These are phyloP conservation scores for Pseudogymnoascus sp. DNA, from an alignment of 2,329 filamentous ascomycete genomes.

Conservation along the genomic window DNA sequence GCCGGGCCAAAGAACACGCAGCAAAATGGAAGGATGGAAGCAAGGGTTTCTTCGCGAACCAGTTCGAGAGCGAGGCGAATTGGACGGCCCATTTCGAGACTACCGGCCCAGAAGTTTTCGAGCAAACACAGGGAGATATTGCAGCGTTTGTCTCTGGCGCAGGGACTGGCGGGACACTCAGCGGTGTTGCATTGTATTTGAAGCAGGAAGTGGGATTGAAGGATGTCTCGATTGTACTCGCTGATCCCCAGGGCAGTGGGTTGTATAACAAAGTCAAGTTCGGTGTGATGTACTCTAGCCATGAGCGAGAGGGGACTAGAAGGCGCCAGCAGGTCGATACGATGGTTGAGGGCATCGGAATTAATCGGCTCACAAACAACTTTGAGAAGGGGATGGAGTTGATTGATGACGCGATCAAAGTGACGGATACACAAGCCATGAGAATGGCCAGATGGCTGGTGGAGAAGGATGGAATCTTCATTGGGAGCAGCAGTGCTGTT, in stretches of 20 bases:
- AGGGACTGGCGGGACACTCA: constrained; percentile 88
- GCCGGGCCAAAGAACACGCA: constrained; percentile 68
- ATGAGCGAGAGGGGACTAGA: constrained; percentile 84
- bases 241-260: constrained; percentile 90
- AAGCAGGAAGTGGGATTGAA: constrained; percentile 49
- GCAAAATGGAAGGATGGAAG: constrained; percentile 49
- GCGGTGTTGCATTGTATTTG: constrained; percentile 74
- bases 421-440: constrained; percentile 82
- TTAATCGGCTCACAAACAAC: constrained; percentile 90
- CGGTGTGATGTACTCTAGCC: constrained; percentile 89
- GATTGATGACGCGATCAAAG: constrained; percentile 81
- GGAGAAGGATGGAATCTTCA: constrained; percentile 89
- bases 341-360: constrained; percentile 90
- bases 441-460: constrained; percentile 95
- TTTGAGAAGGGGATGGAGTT: constrained; percentile 81
- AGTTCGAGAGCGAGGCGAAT: constrained; percentile 89
- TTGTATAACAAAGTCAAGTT: constrained; percentile 86
- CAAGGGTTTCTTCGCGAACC: constrained; percentile 86
- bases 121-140: constrained; percentile 63
- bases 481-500: constrained; percentile 91
- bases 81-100: constrained; percentile 73
- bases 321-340: constrained; percentile 87
- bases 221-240: constrained; percentile 59
- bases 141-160: constrained; percentile 91
- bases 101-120: constrained; percentile 84